These are phyloP conservation scores for Seiridium cupressi DNA, from an alignment of 2,329 filamentous ascomycete species.

Conservation along the genomic window DNA sequence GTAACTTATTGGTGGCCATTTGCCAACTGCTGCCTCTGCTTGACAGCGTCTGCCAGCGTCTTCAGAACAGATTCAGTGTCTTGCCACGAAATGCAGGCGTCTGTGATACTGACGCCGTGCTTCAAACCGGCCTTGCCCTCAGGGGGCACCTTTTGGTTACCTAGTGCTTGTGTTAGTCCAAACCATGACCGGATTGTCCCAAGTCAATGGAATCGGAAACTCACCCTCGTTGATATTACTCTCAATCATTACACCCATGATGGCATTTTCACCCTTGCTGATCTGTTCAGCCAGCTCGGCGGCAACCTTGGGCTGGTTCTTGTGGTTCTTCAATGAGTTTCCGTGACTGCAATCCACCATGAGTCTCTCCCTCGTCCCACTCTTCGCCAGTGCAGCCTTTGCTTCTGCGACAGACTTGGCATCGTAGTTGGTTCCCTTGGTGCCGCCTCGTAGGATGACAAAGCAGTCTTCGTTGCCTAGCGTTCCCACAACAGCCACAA, in stretches of 20 bases:
- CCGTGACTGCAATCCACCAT: slow-evolving; percentile 99
- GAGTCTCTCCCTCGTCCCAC: slow-evolving; percentile 71
- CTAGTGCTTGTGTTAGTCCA: slow-evolving; percentile 33
- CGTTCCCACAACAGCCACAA: slow-evolving; percentile 92
- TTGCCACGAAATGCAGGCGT: slow-evolving; percentile 94
- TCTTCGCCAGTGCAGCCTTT: slow-evolving; percentile 74
- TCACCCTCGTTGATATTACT: slow-evolving; percentile 91
- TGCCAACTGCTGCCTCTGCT: slow-evolving; percentile 60
- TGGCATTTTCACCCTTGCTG: slow-evolving; percentile 74
- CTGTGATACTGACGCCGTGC: slow-evolving; percentile 95
- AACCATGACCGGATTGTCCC: not conserved
- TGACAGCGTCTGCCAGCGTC: slow-evolving; percentile 75
- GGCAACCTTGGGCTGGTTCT: slow-evolving; percentile 94
- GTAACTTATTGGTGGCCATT: slow-evolving; percentile 21
- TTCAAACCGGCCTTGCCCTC: slow-evolving; percentile 83
- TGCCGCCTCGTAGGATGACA: slow-evolving; percentile 90
- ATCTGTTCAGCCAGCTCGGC: slow-evolving; percentile 81
- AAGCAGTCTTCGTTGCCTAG: slow-evolving; percentile 96
- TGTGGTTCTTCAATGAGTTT: slow-evolving; percentile 94
- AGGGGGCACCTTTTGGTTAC: slow-evolving; percentile 85
- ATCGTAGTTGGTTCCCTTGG: slow-evolving; percentile 92
- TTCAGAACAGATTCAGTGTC: slow-evolving; percentile 81
- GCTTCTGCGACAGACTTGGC: slow-evolving; percentile 79
- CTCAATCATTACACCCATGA: slow-evolving; percentile 99
- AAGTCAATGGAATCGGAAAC: slow-evolving; percentile 17